Evolutionary conservation across 2,329 filamentous ascomycete species (phyloP).

Genomic region (Penicillium olsonii): DNA sequence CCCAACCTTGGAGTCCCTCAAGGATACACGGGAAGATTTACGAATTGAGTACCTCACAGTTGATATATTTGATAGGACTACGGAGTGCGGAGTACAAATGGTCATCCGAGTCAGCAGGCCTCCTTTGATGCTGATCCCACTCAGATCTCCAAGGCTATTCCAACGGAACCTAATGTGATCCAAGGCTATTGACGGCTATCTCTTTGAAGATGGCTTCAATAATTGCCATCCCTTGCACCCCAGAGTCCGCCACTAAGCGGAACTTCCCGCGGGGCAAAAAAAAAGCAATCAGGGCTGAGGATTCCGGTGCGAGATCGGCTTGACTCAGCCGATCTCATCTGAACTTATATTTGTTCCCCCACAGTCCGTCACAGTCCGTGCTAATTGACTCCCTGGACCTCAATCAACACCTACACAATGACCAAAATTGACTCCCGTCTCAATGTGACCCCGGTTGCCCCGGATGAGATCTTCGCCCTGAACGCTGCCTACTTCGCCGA

Average conservation of each 20-base stretch:
- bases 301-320: slow-evolving; percentile 32
- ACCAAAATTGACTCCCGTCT: slow-evolving; percentile 40
- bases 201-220: slow-evolving; percentile 2
- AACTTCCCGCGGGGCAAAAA: slow-evolving; percentile 25
- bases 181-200: slow-evolving; percentile 3
- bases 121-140: background rate
- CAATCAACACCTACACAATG: slow-evolving; percentile 23
- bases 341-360: slow-evolving; percentile 7
- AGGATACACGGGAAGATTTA: too few relatives aligned
- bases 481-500: slow-evolving; percentile 83
- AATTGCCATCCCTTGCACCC: background rate
- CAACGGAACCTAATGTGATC: background rate
- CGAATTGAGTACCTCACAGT: too few relatives aligned
- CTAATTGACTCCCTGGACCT: background rate
- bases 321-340: slow-evolving; percentile 24
- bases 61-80: background rate
- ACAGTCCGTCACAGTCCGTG: slow-evolving; percentile 2
- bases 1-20: too few relatives aligned
- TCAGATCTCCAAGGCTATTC: background rate
- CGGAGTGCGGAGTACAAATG: too few relatives aligned
- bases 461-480: slow-evolving; percentile 88
- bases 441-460: slow-evolving; percentile 74
- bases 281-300: slow-evolving; percentile 1
- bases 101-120: slow-evolving; percentile 1
- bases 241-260: slow-evolving; percentile 25